phyloP scores from a whole-genome alignment of 192 early-diverging fungal species.

The Linderina pennispora region DNA sequence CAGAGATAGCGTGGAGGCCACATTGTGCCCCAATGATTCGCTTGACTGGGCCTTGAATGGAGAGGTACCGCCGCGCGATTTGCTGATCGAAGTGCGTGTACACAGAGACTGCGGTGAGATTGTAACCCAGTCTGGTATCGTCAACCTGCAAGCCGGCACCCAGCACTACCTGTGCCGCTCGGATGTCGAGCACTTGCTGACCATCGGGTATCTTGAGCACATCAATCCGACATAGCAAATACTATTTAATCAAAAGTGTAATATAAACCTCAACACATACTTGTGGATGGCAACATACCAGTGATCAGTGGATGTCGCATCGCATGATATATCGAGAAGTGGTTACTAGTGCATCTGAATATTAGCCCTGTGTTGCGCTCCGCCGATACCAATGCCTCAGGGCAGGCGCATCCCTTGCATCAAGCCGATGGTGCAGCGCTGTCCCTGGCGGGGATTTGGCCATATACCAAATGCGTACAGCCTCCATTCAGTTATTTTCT shows the following conservation, averaged over 20 bases:
- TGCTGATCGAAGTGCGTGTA: conserved; percentile 90
- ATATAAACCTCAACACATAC: background rate
- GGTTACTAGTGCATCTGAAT: too few species aligned
- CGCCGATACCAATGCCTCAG: too few species aligned
- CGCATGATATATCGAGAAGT: too few species aligned
- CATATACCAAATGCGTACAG: too few species aligned
- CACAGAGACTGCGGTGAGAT: conserved; percentile 86
- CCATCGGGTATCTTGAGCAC: conserved; percentile 77
- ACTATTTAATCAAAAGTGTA: conserved; percentile 4
- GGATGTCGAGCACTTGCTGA: conserved; percentile 87
- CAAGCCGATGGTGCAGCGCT: too few species aligned
- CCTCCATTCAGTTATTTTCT: too few species aligned
- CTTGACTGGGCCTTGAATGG: conserved; percentile 73
- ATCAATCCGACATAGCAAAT: too few species aligned
- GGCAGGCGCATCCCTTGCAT: too few species aligned
- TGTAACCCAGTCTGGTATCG: conserved; percentile 75
- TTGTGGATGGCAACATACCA: too few species aligned
- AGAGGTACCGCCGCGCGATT: conserved; percentile 79
- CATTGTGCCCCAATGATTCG: conserved; percentile 36
- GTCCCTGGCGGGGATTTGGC: too few species aligned
- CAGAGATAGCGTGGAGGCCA: conserved; percentile 39
- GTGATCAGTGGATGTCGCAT: too few species aligned
- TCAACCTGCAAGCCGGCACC: conserved; percentile 68
- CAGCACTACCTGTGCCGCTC: conserved; percentile 82
- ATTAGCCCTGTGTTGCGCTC: too few species aligned